Base-by-base conservation (phyloP, 768 basidiomycete genomes). In the Trametes sanguinea region DNA sequence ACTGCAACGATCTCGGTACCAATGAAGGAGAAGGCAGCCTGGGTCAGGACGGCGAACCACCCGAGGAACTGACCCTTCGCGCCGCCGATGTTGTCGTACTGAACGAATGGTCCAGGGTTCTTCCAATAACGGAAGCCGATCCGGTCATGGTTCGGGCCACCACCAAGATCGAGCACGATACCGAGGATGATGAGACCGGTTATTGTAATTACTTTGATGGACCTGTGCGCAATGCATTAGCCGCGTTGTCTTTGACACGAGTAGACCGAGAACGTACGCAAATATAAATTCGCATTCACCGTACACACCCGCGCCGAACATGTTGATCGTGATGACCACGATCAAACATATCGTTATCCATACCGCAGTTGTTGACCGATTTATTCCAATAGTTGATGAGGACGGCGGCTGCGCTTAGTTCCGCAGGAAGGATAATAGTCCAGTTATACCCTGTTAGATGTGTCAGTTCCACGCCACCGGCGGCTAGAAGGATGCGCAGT, bases 1-100 rank as follows among this genome's bases (percentile, higher is more conserved):
- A 91, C 88, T 32, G 92, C 93, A 44, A 96, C 94, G 70, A 96
- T 94, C 74, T 98, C 95, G 6, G 94, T 95, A 14, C 95, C 95
- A 62, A 95, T 94, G 74, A 82, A 95, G 10, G 92, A 94, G 80
- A 95, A 97, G 13, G 92, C 94, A 3, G 95, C 95, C 66, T 95
- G 89, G 6, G 87, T 86, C 76, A 96, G 76, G 60, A 88, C 88
- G 0, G 83, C 73, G 81, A 83, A 87, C 76, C 80, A 86, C 27
- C 83, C 88, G 17, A 87, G 80, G 82, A 98, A 97, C 29, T 79
- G 84, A 8, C 94, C 95, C 66, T 83, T 84, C 2, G 82, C 62
- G 3, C 95, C 95, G 3, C 68, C 6, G 22, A 93, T 91, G 3
- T 73, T 78, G 11, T 78, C 11, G 68, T 76, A 92, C 69, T 96